Percentiles rank a stretch among this genome's conserved stretches.
These are phyloP conservation scores for Neurospora crassa DNA, from an alignment of 2,329 filamentous ascomycete genomes.

Conservation along the genomic window DNA sequence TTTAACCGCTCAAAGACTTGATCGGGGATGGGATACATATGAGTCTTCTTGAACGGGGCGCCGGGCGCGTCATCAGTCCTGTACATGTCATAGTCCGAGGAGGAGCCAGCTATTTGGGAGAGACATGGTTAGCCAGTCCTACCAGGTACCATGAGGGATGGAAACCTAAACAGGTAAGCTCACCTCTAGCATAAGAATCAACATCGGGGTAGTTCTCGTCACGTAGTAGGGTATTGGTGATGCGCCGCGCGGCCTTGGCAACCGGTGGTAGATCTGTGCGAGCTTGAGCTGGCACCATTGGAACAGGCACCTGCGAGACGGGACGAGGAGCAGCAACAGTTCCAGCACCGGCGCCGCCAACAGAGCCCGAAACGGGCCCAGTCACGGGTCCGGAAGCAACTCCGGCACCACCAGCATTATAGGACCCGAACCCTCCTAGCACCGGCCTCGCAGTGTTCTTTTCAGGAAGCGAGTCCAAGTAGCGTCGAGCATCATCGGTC, in stretches of 20 bases:
- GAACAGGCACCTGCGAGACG: slow-evolving; percentile 20
- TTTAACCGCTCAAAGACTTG: slow-evolving; percentile 91
- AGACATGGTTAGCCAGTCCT: slow-evolving; percentile 18
- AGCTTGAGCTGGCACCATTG: slow-evolving; percentile 28
- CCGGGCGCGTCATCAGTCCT: slow-evolving; percentile 53
- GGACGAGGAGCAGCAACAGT: slow-evolving; percentile 4
- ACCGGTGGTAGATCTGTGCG: slow-evolving; percentile 51
- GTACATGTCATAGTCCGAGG: slow-evolving; percentile 82
- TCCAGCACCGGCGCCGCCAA: slow-evolving; percentile 12
- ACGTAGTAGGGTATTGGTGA: slow-evolving; percentile 67
- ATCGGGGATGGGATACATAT: slow-evolving; percentile 84
- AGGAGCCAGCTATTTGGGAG: slow-evolving; percentile 60
- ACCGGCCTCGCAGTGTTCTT: background rate
- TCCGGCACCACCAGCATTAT: slow-evolving; percentile 4
- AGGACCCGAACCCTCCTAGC: background rate
- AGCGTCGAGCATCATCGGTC: slow-evolving; percentile 40
- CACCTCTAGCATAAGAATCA: slow-evolving; percentile 81
- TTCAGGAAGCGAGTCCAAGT: slow-evolving; percentile 27
- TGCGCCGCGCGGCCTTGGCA: slow-evolving; percentile 69
- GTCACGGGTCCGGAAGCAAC: background rate
- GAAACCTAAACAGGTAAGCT: slow-evolving; percentile 28
- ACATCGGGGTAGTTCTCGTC: slow-evolving; percentile 82
- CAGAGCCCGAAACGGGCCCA: slow-evolving; percentile 3
- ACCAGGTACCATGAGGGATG: background rate
- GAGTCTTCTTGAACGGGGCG: slow-evolving; percentile 81